A percentile compares a stretch with the other conserved stretches of the same genome.
Conservation (phyloP, 345 rosid species). For the Ceriops zippeliana region DNA sequence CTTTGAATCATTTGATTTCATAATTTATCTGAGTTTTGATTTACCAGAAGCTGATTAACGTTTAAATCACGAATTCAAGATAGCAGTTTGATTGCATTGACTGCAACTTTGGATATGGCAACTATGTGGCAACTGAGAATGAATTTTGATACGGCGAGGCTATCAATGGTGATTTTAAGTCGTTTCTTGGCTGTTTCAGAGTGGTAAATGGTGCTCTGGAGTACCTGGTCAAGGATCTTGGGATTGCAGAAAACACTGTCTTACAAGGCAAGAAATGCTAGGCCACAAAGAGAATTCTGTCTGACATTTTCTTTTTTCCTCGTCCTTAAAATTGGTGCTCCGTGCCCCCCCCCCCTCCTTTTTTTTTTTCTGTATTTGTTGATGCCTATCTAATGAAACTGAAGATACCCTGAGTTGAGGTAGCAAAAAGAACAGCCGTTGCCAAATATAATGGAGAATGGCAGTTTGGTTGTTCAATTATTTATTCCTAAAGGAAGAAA, state of each 20-base stretch:
- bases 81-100: too few relatives aligned
- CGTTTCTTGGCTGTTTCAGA: constrained; percentile 35
- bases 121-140: not conserved
- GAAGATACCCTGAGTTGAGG: too few relatives aligned
- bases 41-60: not conserved
- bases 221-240: constrained; percentile 94
- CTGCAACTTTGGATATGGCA: too few relatives aligned
- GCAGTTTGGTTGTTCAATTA: not conserved
- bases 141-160: not conserved
- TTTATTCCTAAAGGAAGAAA: too few relatives aligned
- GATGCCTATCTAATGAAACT: not conserved
- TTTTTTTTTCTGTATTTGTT: not conserved
- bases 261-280: constrained; percentile 66
- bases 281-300: not conserved
- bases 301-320: not conserved
- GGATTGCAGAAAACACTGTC: constrained; percentile 74
- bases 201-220: constrained; percentile 97
- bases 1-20: not conserved
- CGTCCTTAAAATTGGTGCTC: not conserved
- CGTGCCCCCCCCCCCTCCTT: not conserved
- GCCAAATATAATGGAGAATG: not conserved
- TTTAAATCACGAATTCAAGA: too few relatives aligned
- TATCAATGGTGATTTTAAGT: not conserved
- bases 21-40: not conserved
- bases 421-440: not conserved